A percentile compares a stretch with the other conserved stretches of the same genome.
Conservation (phyloP, 768 basidiomycete species). For the Naematelia aurantialba region DNA sequence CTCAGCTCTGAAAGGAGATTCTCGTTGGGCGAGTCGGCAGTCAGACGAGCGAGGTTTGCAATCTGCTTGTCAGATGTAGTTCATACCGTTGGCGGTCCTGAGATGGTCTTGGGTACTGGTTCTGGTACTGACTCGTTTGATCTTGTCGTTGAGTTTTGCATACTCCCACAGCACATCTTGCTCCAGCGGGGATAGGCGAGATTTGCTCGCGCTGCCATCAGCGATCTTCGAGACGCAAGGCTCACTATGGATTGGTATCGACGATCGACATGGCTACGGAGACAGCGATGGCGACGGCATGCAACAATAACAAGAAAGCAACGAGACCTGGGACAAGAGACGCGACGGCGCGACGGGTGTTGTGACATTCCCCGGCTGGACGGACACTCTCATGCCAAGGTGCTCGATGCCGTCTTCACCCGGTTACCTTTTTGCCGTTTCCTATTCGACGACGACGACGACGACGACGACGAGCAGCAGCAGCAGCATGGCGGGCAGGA, state of each 20-base stretch:
- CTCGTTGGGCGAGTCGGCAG: conserved; percentile 74
- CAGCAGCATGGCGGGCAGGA: neutral
- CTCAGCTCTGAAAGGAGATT: conserved; percentile 70
- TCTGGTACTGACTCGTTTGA: conserved; percentile 63
- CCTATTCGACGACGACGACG: too few species aligned
- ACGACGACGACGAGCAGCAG: too few species aligned
- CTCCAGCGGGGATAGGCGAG: conserved; percentile 64
- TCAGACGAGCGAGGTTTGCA: conserved; percentile 56
- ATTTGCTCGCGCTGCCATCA: conserved; percentile 57
- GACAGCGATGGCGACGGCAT: too few species aligned
- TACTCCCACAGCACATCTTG: conserved; percentile 88
- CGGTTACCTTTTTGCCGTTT: too few species aligned
- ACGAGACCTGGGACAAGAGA: neutral
- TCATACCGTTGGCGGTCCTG: neutral
- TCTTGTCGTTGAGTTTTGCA: conserved; percentile 74
- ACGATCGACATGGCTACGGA: conserved; percentile 23
- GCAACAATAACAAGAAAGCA: neutral
- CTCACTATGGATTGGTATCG: conserved; percentile 29
- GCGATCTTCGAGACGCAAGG: neutral
- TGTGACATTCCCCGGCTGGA: neutral
- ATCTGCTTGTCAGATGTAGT: conserved; percentile 48
- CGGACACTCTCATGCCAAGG: neutral
- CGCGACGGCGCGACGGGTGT: neutral
- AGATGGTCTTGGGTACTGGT: neutral
- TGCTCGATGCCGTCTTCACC: too few species aligned